Percentiles rank a stretch among this genome's conserved stretches.
Evolutionary conservation across 805 yeast genomes (phyloP).

Genomic region (Danielia oregonensis): DNA sequence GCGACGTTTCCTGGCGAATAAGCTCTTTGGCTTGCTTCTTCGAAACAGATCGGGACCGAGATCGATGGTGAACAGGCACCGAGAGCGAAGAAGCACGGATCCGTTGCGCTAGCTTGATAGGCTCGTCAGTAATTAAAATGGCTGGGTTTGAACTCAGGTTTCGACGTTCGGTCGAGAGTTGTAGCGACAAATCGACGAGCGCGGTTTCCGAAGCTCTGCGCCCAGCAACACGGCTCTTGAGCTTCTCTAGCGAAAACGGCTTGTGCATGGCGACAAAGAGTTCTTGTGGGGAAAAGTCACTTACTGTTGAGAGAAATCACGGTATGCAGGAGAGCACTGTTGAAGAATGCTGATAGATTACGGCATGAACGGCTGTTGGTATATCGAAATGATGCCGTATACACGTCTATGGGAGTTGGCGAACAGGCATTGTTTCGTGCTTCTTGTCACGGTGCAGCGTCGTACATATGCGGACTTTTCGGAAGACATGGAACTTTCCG

Average conservation of each 20-base stretch:
- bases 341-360: no score
- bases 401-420: no score
- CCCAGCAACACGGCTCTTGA: slow-evolving; percentile 23
- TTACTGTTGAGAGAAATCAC: no score
- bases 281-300: no score
- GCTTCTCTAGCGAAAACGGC: slow-evolving; percentile 21
- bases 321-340: no score
- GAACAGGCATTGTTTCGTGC: no score
- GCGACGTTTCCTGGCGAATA: slow-evolving; percentile 36
- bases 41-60: slow-evolving; percentile 17
- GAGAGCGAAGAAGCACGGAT: slow-evolving; percentile 8
- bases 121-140: slow-evolving; percentile 18
- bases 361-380: no score
- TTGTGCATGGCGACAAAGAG: slow-evolving; percentile 3
- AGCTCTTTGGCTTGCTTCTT: slow-evolving; percentile 34
- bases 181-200: slow-evolving; percentile 16
- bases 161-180: slow-evolving; percentile 14
- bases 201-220: slow-evolving; percentile 25
- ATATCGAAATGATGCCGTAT: no score
- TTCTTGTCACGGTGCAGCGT: no score
- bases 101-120: slow-evolving; percentile 1
- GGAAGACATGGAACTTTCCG: no score
- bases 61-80: slow-evolving; percentile 5
- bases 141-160: slow-evolving; percentile 20
- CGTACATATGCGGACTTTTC: no score